Conservation (phyloP, 2,329 filamentous ascomycete genomes). For the Myriosclerotinia curreyana region DNA sequence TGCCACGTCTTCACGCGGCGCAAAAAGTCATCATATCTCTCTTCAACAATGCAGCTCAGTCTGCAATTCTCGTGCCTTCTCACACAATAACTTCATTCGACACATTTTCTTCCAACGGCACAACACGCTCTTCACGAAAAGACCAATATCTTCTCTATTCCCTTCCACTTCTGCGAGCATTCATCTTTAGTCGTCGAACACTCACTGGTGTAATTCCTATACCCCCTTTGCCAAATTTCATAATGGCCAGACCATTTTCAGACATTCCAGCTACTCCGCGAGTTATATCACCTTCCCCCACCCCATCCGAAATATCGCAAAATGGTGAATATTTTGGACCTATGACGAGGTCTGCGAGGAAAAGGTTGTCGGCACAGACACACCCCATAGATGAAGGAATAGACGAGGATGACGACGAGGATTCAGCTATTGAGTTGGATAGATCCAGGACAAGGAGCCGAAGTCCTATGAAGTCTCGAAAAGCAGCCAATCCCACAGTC, state of each 20-base stretch:
- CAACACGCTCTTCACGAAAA: slow-evolving; percentile 47
- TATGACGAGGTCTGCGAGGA: slow-evolving; percentile 70
- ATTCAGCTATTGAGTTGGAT: slow-evolving; percentile 33
- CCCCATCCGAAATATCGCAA: slow-evolving; percentile 57
- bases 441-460: slow-evolving; percentile 38
- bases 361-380: slow-evolving; percentile 53
- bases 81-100: slow-evolving; percentile 50
- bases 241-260: slow-evolving; percentile 33
- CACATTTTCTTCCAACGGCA: slow-evolving; percentile 31
- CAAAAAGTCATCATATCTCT: slow-evolving; percentile 37
- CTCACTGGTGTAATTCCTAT: slow-evolving; percentile 55
- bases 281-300: slow-evolving; percentile 86
- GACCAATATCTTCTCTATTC: slow-evolving; percentile 50
- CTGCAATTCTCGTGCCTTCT: slow-evolving; percentile 52
- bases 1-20: slow-evolving; percentile 35
- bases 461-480: slow-evolving; percentile 44
- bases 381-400: slow-evolving; percentile 56
- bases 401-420: slow-evolving; percentile 43
- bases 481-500: slow-evolving; percentile 51
- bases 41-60: slow-evolving; percentile 57
- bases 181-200: slow-evolving; percentile 47
- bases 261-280: slow-evolving; percentile 75
- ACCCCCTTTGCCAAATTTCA: slow-evolving; percentile 60
- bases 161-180: slow-evolving; percentile 49
- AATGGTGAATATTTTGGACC: slow-evolving; percentile 68